phyloP scores from a whole-genome alignment of 805 yeast genomes.

The Scheffersomyces lignosus region DNA sequence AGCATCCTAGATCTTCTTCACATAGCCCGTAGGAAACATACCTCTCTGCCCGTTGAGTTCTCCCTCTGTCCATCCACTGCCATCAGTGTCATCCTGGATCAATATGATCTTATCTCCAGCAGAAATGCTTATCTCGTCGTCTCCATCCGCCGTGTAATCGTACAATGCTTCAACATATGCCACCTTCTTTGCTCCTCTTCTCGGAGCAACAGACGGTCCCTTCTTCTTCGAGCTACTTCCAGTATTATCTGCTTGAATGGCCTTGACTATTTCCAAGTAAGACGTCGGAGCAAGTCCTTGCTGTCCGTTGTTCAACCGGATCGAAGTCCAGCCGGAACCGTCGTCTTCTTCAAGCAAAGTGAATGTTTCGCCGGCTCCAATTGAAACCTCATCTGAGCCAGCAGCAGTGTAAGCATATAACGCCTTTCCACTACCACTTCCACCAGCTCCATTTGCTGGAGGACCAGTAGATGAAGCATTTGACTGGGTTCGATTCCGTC shows the following conservation, averaged over 20 bases:
- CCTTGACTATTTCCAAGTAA: constrained; percentile 54
- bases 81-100: constrained; percentile 54
- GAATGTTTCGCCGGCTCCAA: constrained; percentile 61
- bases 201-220: constrained; percentile 82
- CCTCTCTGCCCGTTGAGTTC: constrained; percentile 68
- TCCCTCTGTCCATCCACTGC: constrained; percentile 96
- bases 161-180: constrained; percentile 68
- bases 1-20: constrained; percentile 41
- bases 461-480: constrained; percentile 18
- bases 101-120: constrained; percentile 76
- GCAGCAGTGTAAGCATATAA: constrained; percentile 63
- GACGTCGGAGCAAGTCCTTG: constrained; percentile 85
- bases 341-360: constrained; percentile 67
- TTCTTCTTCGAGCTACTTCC: constrained; percentile 37
- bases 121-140: constrained; percentile 69
- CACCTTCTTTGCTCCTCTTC: constrained; percentile 66
- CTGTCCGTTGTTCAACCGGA: constrained; percentile 42
- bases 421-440: constrained; percentile 44
- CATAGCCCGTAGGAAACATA: constrained; percentile 78
- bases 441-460: constrained; percentile 4
- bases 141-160: constrained; percentile 75
- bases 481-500: constrained; percentile 32
- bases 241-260: constrained; percentile 8
- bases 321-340: constrained; percentile 90
- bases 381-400: constrained; percentile 73